Evolutionary conservation across 1,139 yeast species (phyloP), one percentile per base, ranked within the genome.

Genomic region (Blastobotrys aristatus): DNA sequence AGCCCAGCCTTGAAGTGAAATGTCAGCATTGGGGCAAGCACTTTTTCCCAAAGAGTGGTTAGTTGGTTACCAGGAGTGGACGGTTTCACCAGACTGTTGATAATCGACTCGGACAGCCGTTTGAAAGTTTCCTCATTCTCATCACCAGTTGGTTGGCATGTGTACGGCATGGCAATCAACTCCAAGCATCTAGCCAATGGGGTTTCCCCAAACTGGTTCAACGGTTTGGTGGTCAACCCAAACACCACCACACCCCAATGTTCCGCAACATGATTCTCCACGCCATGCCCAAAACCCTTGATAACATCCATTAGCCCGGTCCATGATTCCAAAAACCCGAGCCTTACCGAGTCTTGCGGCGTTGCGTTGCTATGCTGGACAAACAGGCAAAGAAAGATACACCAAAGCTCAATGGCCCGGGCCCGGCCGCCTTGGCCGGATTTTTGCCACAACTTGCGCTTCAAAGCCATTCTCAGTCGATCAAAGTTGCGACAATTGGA

Each of bases 111-210:
- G 10, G 27, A 5, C 5, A 24, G 27, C 3, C 26, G 38, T 22
- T 2, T 18, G 13, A 3, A 34, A 2, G 16, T 16, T 21, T 3
- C 10, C 10, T 5, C 8, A 24, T 24, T 24, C 27, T 24, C 27
- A 24, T 24, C 27, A 24, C 27, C 27, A 10, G 27, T 24, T 10
- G 27, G 27, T 24, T 24, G 8, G 5, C 10, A 5, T 10, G 5
- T 10, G 27, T 24, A 33, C 6, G 54, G 45, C 20, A 46, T 47
- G 38, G 55, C 50, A 0, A 59, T 55, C 39, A 46, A 37, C 51
- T 51, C 26, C 39, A 39, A 13, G 51, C 43, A 20, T 44, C 48
- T 26, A 46, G 44, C 16, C 43, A 20, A 16, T 2, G 27, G 11
- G 10, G 21, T 16, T 16, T 32, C n/a, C 14, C 24, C 24, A 26